phyloP scores from a whole-genome alignment of 306 rosid species.

The Castanea crenata region DNA sequence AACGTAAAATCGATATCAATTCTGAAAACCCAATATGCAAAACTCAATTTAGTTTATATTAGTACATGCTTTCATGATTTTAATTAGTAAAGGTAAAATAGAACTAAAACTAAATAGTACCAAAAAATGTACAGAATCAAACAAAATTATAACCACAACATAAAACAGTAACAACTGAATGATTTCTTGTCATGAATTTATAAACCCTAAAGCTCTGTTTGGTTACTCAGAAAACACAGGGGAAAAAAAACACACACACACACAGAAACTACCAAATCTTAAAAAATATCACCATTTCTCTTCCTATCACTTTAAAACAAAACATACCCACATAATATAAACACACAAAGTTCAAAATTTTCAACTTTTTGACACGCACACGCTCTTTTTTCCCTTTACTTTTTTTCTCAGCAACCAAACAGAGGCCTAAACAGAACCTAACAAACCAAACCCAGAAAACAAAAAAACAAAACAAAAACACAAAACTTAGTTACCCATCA shows the following conservation, averaged over 20 bases:
- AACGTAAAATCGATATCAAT: background rate
- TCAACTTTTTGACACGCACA: background rate
- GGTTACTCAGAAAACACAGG: background rate
- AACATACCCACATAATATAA: background rate
- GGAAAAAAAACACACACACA: background rate
- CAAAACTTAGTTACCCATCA: conserved; percentile 21
- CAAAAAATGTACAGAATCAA: background rate
- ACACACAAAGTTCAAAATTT: background rate
- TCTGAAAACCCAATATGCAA: background rate
- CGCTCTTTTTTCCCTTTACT: background rate
- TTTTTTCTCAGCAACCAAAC: conserved; percentile 15
- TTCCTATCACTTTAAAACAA: background rate
- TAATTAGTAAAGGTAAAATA: background rate
- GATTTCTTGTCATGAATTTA: background rate
- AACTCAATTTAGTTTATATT: background rate
- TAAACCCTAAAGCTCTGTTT: background rate
- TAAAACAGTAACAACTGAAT: background rate
- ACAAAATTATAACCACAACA: background rate
- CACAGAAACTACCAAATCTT: background rate
- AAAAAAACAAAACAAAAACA: background rate
- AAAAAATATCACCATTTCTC: background rate
- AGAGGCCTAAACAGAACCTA: background rate
- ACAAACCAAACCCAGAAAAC: conserved; percentile 1
- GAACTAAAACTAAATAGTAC: background rate
- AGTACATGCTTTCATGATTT: conserved; percentile 18